These are phyloP conservation scores for Grosmannia huntii DNA, from an alignment of 2,329 filamentous ascomycete genomes.

Conservation along the genomic window DNA sequence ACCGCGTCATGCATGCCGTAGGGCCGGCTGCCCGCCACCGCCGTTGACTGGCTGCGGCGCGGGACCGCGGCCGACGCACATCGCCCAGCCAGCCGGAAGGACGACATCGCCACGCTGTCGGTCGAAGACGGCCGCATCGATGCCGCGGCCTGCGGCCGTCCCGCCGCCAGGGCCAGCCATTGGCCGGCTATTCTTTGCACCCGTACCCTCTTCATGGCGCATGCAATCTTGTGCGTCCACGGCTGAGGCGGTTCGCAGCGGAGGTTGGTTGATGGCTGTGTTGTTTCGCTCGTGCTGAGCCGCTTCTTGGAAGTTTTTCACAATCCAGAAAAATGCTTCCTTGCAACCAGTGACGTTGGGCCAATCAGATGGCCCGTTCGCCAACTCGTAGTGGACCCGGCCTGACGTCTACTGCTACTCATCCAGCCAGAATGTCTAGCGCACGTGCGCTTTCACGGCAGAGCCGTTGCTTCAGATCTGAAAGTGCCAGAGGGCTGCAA, in stretches of 20 bases:
- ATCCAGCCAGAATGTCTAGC: not conserved
- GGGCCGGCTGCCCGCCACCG: not conserved
- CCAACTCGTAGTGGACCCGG: not conserved
- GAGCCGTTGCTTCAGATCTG: no score
- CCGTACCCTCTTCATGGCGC: slow-evolving; percentile 47
- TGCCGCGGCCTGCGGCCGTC: slow-evolving; percentile 24
- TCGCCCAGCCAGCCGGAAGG: not conserved
- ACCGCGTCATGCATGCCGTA: not conserved
- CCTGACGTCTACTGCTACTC: not conserved
- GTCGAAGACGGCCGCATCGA: slow-evolving; percentile 1
- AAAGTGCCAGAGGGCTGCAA: no score
- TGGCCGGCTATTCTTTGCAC: slow-evolving; percentile 47
- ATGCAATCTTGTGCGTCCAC: not conserved
- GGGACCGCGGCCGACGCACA: not conserved
- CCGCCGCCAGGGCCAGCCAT: slow-evolving; percentile 32
- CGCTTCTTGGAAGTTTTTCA: not conserved
- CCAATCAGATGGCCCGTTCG: not conserved
- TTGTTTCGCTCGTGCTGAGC: not conserved
- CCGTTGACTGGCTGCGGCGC: slow-evolving; percentile 5
- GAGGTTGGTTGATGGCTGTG: not conserved
- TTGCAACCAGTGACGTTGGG: not conserved
- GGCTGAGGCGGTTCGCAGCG: not conserved
- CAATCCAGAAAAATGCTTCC: not conserved
- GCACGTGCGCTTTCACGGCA: not conserved
- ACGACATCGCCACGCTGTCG: slow-evolving; percentile 1